phyloP scores from a whole-genome alignment of 768 basidiomycete genomes.

The Xanthoconium purpureum region DNA sequence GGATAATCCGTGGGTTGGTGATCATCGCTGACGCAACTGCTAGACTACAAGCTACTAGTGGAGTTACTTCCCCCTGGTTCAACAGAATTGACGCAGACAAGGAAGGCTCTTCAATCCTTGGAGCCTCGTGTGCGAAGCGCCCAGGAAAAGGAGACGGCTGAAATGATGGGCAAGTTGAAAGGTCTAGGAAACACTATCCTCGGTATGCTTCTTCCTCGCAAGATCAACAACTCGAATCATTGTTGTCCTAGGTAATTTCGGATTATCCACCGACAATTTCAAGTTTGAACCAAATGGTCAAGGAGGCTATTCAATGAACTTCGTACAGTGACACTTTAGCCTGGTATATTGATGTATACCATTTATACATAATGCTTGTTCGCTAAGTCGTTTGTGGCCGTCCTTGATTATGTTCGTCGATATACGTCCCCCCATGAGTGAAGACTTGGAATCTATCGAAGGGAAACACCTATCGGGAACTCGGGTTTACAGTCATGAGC shows the following conservation, averaged over 20 bases:
- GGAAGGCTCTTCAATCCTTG: constrained; percentile 49
- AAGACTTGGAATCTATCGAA: constrained; percentile 29
- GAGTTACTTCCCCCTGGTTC: constrained; percentile 57
- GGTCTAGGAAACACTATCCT: constrained; percentile 87
- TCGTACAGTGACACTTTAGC: constrained; percentile 44
- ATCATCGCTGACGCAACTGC: background rate
- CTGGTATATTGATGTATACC: background rate
- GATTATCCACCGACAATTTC: constrained; percentile 94
- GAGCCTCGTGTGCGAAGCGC: constrained; percentile 70
- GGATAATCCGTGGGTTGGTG: background rate
- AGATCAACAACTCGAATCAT: background rate
- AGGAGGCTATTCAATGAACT: constrained; percentile 95
- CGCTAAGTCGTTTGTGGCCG: background rate
- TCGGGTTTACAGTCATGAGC: background rate
- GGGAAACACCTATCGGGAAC: constrained; percentile 28
- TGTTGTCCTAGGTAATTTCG: constrained; percentile 71
- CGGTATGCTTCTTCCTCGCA: constrained; percentile 43
- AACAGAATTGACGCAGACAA: constrained; percentile 46
- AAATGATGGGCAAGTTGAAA: constrained; percentile 93
- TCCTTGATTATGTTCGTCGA: constrained; percentile 16
- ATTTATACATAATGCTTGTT: background rate
- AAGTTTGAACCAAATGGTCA: constrained; percentile 91
- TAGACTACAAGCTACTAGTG: constrained; percentile 80
- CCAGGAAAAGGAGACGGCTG: constrained; percentile 82
- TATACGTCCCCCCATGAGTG: constrained; percentile 16